These are phyloP conservation scores for Acacia acuminata DNA, from an alignment of 306 rosid species.

Conservation along the genomic window DNA sequence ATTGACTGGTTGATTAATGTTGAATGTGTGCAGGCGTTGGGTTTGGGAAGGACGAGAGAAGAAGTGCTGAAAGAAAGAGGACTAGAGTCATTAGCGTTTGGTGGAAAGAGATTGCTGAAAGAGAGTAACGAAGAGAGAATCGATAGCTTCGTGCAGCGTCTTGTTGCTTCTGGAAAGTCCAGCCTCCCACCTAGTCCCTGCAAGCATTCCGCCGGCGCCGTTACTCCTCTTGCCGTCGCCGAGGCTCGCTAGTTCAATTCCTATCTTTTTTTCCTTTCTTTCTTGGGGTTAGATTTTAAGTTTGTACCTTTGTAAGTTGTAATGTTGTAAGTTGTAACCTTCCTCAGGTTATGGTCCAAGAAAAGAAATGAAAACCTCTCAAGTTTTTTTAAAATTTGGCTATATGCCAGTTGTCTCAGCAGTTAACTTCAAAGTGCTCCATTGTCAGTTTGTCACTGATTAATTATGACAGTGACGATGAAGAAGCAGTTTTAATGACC, in stretches of 20 bases:
- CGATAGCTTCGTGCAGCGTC: constrained; percentile 71
- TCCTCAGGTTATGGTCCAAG: background rate
- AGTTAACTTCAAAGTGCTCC: background rate
- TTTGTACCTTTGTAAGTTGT: constrained; percentile 23
- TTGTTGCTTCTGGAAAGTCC: constrained; percentile 76
- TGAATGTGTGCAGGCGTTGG: constrained; percentile 58
- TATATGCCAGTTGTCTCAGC: constrained; percentile 7
- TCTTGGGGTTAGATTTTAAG: constrained; percentile 3
- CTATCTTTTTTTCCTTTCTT: background rate
- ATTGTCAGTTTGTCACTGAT: background rate
- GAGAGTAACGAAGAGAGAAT: constrained; percentile 88
- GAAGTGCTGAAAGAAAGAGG: constrained; percentile 74
- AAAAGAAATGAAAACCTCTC: background rate
- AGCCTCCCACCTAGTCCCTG: constrained; percentile 94
- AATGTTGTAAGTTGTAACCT: constrained; percentile 26
- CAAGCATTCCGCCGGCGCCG: constrained; percentile 59
- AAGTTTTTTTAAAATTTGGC: constrained; percentile 9
- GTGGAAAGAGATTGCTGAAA: constrained; percentile 89
- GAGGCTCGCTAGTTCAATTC: constrained; percentile 32
- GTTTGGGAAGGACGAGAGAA: constrained; percentile 47
- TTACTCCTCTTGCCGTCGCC: constrained; percentile 46
- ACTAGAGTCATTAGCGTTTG: constrained; percentile 86
- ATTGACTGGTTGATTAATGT: background rate
- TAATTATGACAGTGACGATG: background rate
- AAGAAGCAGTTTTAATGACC: background rate